Evolutionary conservation across 805 yeast genomes (phyloP), one percentile per base, ranked within the genome.

Genomic region (Clavispora vitiphila): DNA sequence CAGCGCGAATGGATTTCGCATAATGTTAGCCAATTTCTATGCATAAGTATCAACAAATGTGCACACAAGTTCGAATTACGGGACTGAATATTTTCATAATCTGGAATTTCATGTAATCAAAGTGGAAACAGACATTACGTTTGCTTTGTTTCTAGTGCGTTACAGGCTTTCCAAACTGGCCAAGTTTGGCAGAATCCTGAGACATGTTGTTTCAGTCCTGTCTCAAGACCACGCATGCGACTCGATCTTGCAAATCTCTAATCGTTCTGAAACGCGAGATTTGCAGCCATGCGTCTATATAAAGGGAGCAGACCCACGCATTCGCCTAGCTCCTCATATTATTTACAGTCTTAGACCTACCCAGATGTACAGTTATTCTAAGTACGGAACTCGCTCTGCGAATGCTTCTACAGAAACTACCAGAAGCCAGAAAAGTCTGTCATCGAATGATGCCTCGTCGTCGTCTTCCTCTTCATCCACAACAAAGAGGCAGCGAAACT

Each of bases 341-440:
- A 11, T 25, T 21, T 16, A 11, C 22, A 15, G 11, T 9, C 20
- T 18, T 8, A 21, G 22, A 5, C 22, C 18, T 4, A 8, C 18
- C n/a, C 11, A n/a, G 24, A 50, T 48, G 54, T 50, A 50, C 31
- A 40, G 49, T 5, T 50, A 50, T 23, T 49, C 54, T n/a, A 50
- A 50, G 30, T 50, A 50, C 24, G 45, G 51, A 19, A 44, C 41
- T n/a, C 37, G 43, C 18, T 38, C 49, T 3, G 40, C 46, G 12
- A 42, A 43, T 5, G 24, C 41, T 5, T 42, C 53, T 3, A 47
- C 43, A 30, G 40, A 40, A 26, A 35, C 41, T 9, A 20, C 43
- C 10, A 23, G 42, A 3, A 31, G 52, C 41, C 38, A 47, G 42
- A 19, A 39, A 47, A 16, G 21, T 8, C 14, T n/a, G n/a, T 19